phyloP scores from a whole-genome alignment of 768 basidiomycete genomes.

The Lactifluus subvellereus region DNA sequence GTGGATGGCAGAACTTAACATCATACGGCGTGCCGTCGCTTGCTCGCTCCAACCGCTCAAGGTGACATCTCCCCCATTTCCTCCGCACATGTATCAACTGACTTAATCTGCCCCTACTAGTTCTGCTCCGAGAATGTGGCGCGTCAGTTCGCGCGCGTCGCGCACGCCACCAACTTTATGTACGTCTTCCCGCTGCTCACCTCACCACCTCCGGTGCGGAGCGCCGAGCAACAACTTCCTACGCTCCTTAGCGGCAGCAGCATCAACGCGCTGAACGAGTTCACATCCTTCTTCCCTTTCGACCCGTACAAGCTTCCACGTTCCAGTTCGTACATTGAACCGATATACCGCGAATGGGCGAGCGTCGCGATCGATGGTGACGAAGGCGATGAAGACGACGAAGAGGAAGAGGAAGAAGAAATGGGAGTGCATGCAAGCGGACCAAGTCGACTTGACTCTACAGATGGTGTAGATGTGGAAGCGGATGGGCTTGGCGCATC shows the following conservation, averaged over 20 bases:
- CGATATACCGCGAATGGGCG: slow-evolving; percentile 87
- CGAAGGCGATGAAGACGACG: slow-evolving; percentile 58
- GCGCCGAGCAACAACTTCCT: slow-evolving; percentile 17
- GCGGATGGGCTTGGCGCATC: slow-evolving; percentile 58
- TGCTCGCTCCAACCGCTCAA: slow-evolving; percentile 88
- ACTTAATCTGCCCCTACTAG: slow-evolving; percentile 35
- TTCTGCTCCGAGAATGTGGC: slow-evolving; percentile 89
- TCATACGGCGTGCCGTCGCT: slow-evolving; percentile 73
- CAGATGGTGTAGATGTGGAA: slow-evolving; percentile 25
- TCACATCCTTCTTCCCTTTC: slow-evolving; percentile 96
- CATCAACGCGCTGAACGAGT: slow-evolving; percentile 43
- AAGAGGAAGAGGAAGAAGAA: slow-evolving; percentile 48
- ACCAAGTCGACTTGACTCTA: slow-evolving; percentile 12
- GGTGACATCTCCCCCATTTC: slow-evolving; percentile 39
- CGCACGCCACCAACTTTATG: slow-evolving; percentile 83
- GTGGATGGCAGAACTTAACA: slow-evolving; percentile 80
- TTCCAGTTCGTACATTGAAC: slow-evolving; percentile 70
- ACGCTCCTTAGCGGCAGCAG: neutral
- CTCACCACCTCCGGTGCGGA: slow-evolving; percentile 46
- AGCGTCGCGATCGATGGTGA: slow-evolving; percentile 66
- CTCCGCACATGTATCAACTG: neutral
- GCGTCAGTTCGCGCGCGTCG: slow-evolving; percentile 87
- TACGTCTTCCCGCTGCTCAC: slow-evolving; percentile 88
- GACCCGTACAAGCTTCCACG: slow-evolving; percentile 91
- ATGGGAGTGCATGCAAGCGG: slow-evolving; percentile 32